Conservation (phyloP, 768 basidiomycete genomes). For the Rickenella mellea region DNA sequence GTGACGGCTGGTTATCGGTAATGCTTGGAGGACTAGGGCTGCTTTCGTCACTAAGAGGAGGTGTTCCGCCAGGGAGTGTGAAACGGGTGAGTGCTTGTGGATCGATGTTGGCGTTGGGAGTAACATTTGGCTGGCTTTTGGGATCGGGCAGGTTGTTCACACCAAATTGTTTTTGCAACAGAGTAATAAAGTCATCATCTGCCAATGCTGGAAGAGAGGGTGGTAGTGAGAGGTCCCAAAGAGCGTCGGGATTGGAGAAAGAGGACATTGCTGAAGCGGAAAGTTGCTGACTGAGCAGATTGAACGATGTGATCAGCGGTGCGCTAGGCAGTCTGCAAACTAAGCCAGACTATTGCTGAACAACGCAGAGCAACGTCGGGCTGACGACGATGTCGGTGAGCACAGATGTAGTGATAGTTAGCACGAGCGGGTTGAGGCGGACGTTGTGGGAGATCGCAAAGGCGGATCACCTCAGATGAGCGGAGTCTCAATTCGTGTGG, state of each 20-base stretch:
- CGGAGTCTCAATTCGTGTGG: too few relatives aligned
- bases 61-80: slow-evolving; percentile 42
- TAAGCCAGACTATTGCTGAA: too few relatives aligned
- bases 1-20: slow-evolving; percentile 18
- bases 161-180: slow-evolving; percentile 66
- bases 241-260: slow-evolving; percentile 35
- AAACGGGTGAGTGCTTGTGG: slow-evolving; percentile 48
- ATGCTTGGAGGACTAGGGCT: slow-evolving; percentile 67
- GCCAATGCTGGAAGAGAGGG: slow-evolving; percentile 42
- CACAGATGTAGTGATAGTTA: too few relatives aligned
- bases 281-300: too few relatives aligned
- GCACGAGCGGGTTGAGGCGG: too few relatives aligned
- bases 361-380: too few relatives aligned
- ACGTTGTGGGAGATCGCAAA: too few relatives aligned
- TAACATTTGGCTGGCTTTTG: slow-evolving; percentile 13
- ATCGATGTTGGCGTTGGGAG: slow-evolving; percentile 38
- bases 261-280: slow-evolving; percentile 36
- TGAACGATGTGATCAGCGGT: too few relatives aligned
- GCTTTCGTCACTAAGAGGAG: slow-evolving; percentile 62
- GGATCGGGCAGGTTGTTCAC: slow-evolving; percentile 10
- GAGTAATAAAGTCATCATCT: slow-evolving; percentile 69
- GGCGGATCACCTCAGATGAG: too few relatives aligned
- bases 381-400: too few relatives aligned
- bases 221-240: slow-evolving; percentile 50
- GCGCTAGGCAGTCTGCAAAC: too few relatives aligned